Evolutionary conservation across 1,284 basidiomycete species (phyloP), one percentile per base, ranked within the genome.

Genomic region (Pseudozyma sp.): DNA sequence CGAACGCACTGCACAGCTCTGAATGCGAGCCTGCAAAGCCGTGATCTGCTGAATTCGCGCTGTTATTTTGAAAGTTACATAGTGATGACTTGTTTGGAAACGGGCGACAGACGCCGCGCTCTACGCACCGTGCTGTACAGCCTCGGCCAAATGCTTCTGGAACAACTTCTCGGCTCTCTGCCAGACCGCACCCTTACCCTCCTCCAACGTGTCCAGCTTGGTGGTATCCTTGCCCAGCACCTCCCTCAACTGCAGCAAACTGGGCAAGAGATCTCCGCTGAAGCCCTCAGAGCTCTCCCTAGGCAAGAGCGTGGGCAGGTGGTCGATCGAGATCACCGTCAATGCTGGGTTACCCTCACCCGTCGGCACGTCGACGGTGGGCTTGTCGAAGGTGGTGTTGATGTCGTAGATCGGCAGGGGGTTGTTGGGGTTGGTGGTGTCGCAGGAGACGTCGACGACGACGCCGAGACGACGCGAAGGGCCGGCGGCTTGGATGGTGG

Each of bases 381-480:
- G 97, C 73, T 93, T 88, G 57, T 92, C 90, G 85, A 99, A 99
- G 3, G 94, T 96, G 17, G 97, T 99, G 87, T 98, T 98, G 87
- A 97, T 89, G 65, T 86, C 88, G 87, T 99, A 99, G 75, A 99
- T 92, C 16, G 97, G 97, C 79, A 99, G 92, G 0, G 97, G 97
- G 86, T 99, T 99, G 89, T 93, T 92, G 30, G 96, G 95, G 86
- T 99, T 99, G 60, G 95, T 99, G 30, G 97, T 99, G 86, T 99
- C 97, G 87, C 97, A 99, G 85, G 94, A 97, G 77, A 99, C 97
- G 84, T 99, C 97, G 42, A 99, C 96, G 52, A 99, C 90, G 45
- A 95, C 90, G 37, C 90, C 88, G 65, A 99, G 86, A 57, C 89
- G 88, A 68, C 97, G 89, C 19, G 86, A 77, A 55, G 87, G 85